Evolutionary conservation across 2,329 filamentous ascomycete genomes (phyloP).

Genomic region (Massarina eburnea): DNA sequence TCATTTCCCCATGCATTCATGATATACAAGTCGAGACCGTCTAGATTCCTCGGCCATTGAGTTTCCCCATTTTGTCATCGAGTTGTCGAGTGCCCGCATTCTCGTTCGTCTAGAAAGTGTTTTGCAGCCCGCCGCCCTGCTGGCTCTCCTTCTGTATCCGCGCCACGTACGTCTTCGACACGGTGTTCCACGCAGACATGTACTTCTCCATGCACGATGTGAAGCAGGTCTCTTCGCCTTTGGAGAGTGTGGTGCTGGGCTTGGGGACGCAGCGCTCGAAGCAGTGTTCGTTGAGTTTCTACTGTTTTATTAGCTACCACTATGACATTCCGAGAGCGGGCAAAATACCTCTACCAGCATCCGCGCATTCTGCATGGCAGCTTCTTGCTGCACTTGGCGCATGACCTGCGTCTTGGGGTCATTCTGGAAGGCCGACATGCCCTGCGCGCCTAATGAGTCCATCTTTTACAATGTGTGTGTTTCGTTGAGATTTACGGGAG

Average conservation of each 20-base stretch:
- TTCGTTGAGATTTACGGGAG: not conserved
- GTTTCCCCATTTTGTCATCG: not conserved
- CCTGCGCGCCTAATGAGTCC: constrained; percentile 34
- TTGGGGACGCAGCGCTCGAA: constrained; percentile 59
- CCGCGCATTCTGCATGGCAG: constrained; percentile 54
- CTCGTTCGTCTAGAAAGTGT: constrained; percentile 4
- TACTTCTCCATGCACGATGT: constrained; percentile 59
- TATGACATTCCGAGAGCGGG: not conserved
- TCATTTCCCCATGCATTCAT: not conserved
- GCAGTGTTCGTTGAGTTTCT: constrained; percentile 61
- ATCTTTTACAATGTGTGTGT: constrained; percentile 16
- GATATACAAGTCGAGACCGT: not conserved
- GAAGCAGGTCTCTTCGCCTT: constrained; percentile 53
- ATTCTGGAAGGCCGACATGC: constrained; percentile 31
- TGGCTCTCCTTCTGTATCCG: constrained; percentile 49
- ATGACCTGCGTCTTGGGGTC: constrained; percentile 53
- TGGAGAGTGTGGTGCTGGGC: constrained; percentile 53
- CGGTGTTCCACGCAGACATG: constrained; percentile 56
- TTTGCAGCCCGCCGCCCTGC: constrained; percentile 8
- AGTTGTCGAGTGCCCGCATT: not conserved
- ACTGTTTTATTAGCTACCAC: constrained; percentile 2
- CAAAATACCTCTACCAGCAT: constrained; percentile 52
- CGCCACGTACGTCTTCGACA: constrained; percentile 52
- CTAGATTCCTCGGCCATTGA: too few species aligned
- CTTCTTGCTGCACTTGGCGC: constrained; percentile 56